Percentiles rank a stretch among this genome's conserved stretches.
Conservation (phyloP, 768 basidiomycete genomes). For the Trametes cubensis region DNA sequence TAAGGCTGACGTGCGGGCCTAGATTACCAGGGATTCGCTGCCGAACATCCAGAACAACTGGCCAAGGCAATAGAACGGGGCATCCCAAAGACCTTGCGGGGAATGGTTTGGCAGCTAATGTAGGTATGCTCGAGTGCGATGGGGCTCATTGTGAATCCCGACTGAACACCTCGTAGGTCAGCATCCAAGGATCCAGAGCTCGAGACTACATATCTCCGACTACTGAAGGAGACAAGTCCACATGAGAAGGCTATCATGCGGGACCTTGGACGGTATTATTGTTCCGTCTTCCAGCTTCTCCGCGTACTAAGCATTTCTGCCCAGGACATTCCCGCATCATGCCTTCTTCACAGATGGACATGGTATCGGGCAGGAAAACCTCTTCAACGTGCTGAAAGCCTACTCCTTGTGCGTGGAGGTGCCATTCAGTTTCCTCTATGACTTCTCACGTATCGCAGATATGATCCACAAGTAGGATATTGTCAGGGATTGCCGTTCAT, state of each 20-base stretch:
- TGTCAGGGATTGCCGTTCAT: slow-evolving; percentile 98
- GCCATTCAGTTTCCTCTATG: not conserved
- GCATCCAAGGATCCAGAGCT: slow-evolving; percentile 91
- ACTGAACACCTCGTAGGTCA: slow-evolving; percentile 53
- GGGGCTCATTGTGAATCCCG: not conserved
- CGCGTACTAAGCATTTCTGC: not conserved
- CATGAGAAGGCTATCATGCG: slow-evolving; percentile 95
- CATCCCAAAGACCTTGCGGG: slow-evolving; percentile 83
- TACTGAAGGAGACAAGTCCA: slow-evolving; percentile 80
- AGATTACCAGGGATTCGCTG: slow-evolving; percentile 91
- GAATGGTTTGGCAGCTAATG: slow-evolving; percentile 99
- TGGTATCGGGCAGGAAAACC: slow-evolving; percentile 94
- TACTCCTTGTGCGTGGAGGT: slow-evolving; percentile 76
- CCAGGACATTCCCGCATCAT: slow-evolving; percentile 94
- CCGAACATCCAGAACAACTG: slow-evolving; percentile 74
- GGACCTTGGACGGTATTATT: slow-evolving; percentile 77
- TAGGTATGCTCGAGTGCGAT: slow-evolving; percentile 37
- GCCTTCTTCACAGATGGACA: slow-evolving; percentile 94
- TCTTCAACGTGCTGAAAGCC: slow-evolving; percentile 97
- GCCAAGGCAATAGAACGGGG: slow-evolving; percentile 91
- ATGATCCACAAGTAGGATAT: slow-evolving; percentile 94
- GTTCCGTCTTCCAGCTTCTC: not conserved
- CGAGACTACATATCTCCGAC: slow-evolving; percentile 77
- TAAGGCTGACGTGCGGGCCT: slow-evolving; percentile 1
- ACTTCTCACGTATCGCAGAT: slow-evolving; percentile 45